Evolutionary conservation across 2,329 filamentous ascomycete species (phyloP).

Genomic region (Stemphylium vesicarium): DNA sequence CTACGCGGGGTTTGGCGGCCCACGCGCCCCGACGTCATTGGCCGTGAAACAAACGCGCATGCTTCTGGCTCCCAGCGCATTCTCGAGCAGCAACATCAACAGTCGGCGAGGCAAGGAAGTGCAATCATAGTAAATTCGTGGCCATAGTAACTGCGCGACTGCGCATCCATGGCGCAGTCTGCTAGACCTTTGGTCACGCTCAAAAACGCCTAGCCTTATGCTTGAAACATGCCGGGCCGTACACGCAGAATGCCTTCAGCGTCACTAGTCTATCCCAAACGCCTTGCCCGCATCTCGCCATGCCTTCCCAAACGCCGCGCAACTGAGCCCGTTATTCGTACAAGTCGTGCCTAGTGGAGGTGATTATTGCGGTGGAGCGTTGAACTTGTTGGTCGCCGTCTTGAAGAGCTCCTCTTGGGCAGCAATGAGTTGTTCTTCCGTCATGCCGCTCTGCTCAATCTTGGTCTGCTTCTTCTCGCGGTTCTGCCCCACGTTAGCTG

Average conservation of each 20-base stretch:
- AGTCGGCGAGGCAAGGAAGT: not conserved
- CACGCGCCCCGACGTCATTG: constrained; percentile 31
- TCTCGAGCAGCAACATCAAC: constrained; percentile 8
- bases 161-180: not conserved
- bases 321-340: constrained; percentile 19
- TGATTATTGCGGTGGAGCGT: constrained; percentile 54
- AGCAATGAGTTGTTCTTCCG: constrained; percentile 84
- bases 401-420: constrained; percentile 93
- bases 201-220: constrained; percentile 12
- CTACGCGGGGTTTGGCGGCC: constrained; percentile 32
- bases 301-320: constrained; percentile 32
- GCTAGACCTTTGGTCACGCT: not conserved
- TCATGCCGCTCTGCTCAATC: constrained; percentile 91
- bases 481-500: constrained; percentile 61
- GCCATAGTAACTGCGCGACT: not conserved
- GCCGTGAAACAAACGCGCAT: not conserved
- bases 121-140: not conserved
- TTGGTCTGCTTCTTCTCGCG: constrained; percentile 98
- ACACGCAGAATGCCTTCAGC: constrained; percentile 15
- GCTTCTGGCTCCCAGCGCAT: constrained; percentile 1
- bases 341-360: constrained; percentile 8
- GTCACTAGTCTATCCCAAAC: constrained; percentile 31
- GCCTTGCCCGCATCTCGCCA: constrained; percentile 24
- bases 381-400: constrained; percentile 76
- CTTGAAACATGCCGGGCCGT: constrained; percentile 11